These are phyloP conservation scores for Pseudonectria buxi DNA, from an alignment of 2,329 filamentous ascomycete genomes.

Conservation along the genomic window DNA sequence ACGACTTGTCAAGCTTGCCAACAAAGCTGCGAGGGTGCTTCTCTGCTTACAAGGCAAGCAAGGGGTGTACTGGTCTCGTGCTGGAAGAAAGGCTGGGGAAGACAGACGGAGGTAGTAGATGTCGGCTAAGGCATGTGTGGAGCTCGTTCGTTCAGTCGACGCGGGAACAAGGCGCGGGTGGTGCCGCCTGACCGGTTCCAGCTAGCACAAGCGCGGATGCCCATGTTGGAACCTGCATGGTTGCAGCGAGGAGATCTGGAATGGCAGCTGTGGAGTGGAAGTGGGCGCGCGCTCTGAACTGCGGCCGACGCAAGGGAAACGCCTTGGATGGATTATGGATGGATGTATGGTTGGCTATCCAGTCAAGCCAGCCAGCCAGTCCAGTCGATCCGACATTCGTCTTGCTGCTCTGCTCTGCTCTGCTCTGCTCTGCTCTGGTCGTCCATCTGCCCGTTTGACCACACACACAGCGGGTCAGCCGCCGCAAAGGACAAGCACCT, in stretches of 20 bases:
- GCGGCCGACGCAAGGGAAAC: neutral
- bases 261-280: conserved; percentile 11
- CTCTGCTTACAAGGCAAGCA: too few relatives aligned
- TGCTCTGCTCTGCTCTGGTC: too few relatives aligned
- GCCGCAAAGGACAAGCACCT: too few relatives aligned
- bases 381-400: too few relatives aligned
- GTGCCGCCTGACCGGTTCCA: conserved; percentile 23
- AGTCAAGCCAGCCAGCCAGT: too few relatives aligned
- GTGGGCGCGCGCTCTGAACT: neutral
- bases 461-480: too few relatives aligned
- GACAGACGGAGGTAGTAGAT: conserved; percentile 18
- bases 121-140: conserved; percentile 23
- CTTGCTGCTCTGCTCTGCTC: too few relatives aligned
- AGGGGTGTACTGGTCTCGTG: conserved; percentile 3
- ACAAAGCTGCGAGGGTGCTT: too few relatives aligned
- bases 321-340: neutral
- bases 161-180: conserved; percentile 23
- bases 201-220: conserved; percentile 13
- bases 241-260: conserved; percentile 17
- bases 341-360: too few relatives aligned
- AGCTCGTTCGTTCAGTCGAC: conserved; percentile 13
- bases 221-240: conserved; percentile 10
- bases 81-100: conserved; percentile 20
- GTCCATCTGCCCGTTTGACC: too few relatives aligned
- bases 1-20: too few relatives aligned